phyloP scores from a whole-genome alignment of 2,329 filamentous ascomycete genomes.

The Cadophora gregata region DNA sequence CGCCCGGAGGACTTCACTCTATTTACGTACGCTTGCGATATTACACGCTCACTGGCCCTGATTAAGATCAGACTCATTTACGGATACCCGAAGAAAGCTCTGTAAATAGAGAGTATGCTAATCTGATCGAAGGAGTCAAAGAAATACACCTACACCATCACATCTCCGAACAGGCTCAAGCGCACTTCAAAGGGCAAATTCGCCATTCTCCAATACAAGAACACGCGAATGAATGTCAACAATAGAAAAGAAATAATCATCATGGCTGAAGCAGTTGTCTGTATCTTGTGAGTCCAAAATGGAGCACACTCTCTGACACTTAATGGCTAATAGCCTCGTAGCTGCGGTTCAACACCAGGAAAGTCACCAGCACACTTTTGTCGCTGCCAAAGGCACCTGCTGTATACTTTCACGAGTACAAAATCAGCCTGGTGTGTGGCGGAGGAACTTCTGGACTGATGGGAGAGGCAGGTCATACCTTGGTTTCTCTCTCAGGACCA shows the following conservation, averaged over 20 bases:
- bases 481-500: not conserved
- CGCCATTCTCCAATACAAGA: no score
- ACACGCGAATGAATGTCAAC: no score
- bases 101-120: no score
- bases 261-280: not conserved
- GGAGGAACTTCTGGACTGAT: not conserved
- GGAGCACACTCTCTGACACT: not conserved
- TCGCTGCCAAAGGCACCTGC: not conserved
- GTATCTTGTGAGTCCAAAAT: not conserved
- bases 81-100: no score
- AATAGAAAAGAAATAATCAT: not conserved
- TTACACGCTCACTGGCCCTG: no score
- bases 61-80: no score
- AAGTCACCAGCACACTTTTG: not conserved
- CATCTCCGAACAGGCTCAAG: no score
- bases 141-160: no score
- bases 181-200: no score
- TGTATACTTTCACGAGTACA: not conserved
- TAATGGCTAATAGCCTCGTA: not conserved
- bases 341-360: not conserved
- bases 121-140: no score
- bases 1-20: no score
- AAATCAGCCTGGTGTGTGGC: not conserved
- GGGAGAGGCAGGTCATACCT: not conserved
- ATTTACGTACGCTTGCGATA: no score